Percentiles rank a stretch among this genome's conserved stretches.
Evolutionary conservation across 1,284 basidiomycete species (phyloP).

Genomic region (Tremellales sp.): DNA sequence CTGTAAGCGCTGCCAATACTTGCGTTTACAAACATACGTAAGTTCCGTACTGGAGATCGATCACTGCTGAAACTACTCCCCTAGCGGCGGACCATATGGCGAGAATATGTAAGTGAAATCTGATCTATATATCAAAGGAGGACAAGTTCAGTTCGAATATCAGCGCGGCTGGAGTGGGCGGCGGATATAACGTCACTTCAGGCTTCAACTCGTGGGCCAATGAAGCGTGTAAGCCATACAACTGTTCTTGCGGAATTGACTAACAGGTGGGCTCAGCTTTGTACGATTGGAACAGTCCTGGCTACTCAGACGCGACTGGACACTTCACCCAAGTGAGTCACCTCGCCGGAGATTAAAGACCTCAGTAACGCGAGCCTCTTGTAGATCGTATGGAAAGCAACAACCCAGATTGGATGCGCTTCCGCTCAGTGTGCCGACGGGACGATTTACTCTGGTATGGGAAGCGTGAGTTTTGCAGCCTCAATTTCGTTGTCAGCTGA

Average conservation of each 20-base stretch:
- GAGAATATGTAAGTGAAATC: slow-evolving; percentile 24
- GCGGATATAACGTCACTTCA: slow-evolving; percentile 20
- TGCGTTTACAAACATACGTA: slow-evolving; percentile 28
- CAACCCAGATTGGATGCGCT: slow-evolving; percentile 30
- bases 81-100: slow-evolving; percentile 22
- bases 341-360: not conserved
- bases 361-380: slow-evolving; percentile 1
- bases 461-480: too few species aligned
- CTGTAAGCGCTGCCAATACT: slow-evolving; percentile 13
- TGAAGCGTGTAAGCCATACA: slow-evolving; percentile 30
- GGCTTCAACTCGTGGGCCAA: slow-evolving; percentile 35
- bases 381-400: slow-evolving; percentile 35
- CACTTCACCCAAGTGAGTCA: slow-evolving; percentile 34
- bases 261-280: slow-evolving; percentile 11
- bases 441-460: slow-evolving; percentile 15
- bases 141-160: not conserved
- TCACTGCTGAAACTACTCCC: slow-evolving; percentile 3
- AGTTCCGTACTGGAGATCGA: slow-evolving; percentile 5
- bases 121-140: not conserved
- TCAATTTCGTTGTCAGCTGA: too few species aligned
- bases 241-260: not conserved
- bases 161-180: slow-evolving; percentile 31
- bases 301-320: slow-evolving; percentile 18
- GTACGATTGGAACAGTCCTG: slow-evolving; percentile 32
- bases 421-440: slow-evolving; percentile 13